Base-by-base conservation (phyloP, 2,329 filamentous ascomycete genomes). In the Trichoderma sp. region DNA sequence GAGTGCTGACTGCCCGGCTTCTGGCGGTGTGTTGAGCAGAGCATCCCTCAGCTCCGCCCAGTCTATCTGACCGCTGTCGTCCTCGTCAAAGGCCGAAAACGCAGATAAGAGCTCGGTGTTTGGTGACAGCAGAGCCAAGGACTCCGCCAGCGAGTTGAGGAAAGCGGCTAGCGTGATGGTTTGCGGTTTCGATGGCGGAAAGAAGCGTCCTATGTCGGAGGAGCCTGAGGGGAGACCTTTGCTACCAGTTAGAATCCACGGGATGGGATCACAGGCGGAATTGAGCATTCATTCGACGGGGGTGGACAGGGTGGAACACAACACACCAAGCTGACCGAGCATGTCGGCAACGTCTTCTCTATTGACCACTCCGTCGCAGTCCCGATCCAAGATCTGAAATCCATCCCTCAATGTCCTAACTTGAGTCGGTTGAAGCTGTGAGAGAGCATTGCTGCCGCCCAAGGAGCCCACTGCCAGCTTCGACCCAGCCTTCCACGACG, bases 41-140 rank as follows among this genome's bases (percentile, higher is more conserved):
- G 95, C 93, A 74, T 96, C 92, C 57, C 92, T 89, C 71, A 99
- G 81, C 79, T 97, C 93, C 0, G 83, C 86, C 24, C 97, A 82
- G 77, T 98, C 94, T 49, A 98, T 89, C 79, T 97, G 94, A 3
- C 96, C 96, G 75, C 92, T 96, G 78, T 99, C 96, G 72, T 97
- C 94, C 71, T 97, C 92, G 76, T 99, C 96, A 77, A 98, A 98
- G 0, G 96, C 96, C 2, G 93, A 93, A 74, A 99, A 95, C 0
- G 96, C 96, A 1, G 94, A 95, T 24, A 93, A 83, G 11, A 99
- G 86, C 77, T 99, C 96, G 19, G 89, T 86, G 27, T 89, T 88
- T 0, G 92, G 90, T 0, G 93, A 96, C 21, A 98, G 84, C 0
- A 89, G 87, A 1, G 89, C 88, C 3, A 98, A 84, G 2, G 92